phyloP scores from a whole-genome alignment of 176 grass and related monocot genomes.

The Aegilops sharonensis region DNA sequence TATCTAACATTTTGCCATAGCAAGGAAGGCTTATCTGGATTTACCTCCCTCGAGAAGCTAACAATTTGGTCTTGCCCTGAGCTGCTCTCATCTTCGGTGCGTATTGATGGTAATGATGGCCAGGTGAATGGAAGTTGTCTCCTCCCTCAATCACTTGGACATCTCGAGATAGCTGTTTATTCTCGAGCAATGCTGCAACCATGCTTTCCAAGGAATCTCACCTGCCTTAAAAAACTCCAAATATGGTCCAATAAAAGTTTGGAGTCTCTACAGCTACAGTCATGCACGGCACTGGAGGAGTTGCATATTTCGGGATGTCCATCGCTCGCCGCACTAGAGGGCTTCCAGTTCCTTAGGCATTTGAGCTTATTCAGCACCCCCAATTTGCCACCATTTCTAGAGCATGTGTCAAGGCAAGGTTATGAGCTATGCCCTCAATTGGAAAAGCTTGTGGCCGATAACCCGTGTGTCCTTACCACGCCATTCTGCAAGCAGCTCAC shows the following conservation, averaged over 20 bases:
- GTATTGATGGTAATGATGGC: not conserved
- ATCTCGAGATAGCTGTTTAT: not conserved
- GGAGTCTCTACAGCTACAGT: slow-evolving; percentile 7
- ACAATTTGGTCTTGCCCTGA: not conserved
- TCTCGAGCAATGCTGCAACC: not conserved
- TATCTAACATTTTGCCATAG: not conserved
- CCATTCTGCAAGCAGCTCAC: slow-evolving; percentile 25
- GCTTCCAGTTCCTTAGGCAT: not conserved
- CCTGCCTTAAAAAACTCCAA: not conserved
- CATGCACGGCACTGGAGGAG: not conserved
- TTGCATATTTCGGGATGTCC: not conserved
- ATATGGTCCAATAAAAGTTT: not conserved
- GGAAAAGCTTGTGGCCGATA: not conserved
- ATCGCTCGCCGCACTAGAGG: not conserved
- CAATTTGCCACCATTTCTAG: not conserved
- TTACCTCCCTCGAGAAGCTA: not conserved
- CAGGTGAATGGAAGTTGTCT: not conserved
- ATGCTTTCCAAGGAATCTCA: not conserved
- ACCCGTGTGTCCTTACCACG: not conserved
- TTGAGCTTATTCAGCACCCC: not conserved
- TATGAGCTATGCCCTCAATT: not conserved
- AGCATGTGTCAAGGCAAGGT: not conserved
- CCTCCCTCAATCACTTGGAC: not conserved
- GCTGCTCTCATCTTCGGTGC: not conserved
- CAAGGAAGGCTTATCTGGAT: not conserved